Base-by-base conservation (phyloP, 805 yeast species). In the Pichia cabralensis region DNA sequence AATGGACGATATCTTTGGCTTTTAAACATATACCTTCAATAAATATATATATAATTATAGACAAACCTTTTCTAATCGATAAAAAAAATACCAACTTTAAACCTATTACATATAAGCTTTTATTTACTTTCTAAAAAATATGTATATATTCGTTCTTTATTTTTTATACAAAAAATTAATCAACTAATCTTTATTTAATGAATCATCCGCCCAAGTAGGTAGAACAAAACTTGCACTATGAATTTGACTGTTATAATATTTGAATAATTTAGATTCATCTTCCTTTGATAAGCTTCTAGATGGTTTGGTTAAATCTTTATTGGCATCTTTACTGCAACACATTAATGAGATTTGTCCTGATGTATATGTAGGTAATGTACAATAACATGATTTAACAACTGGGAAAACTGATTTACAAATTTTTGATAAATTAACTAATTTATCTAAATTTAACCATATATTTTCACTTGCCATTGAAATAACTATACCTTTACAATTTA, bases 301-400 rank as follows among this genome's bases (percentile, higher is more conserved):
- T 8, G 94, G 89, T 22, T 40, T 55, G 16, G 57, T 57, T 36
- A 82, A 61, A 42, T 65, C 55, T 16, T 65, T 60, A 1, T 51
- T 27, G 1, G 60, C 44, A 48, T 77, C 71, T 50, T 76, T 78
- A 27, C 79, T 67, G 41, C 89, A 81, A 16, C 82, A 71, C 54
- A 84, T 66, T 36, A 84, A 63, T 1, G 94, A 94, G 43, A 84
- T 67, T 57, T 83, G 94, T 12, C 95, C 95, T 7, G 89, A 78
- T 3, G 95, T 83, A 57, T 84, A 84, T 11, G 84, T 74, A 26
- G 95, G 95, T 56, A 84, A 84, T 47, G 83, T 79, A 41, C 89
- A 79, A 55, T 80, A 83, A 44, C 81, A 69, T 52, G 80, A 80
- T 44, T 68, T 62, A 3, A 77, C 80, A 37, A 66, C 67, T 11